phyloP scores from a whole-genome alignment of 768 basidiomycete species.

The Rhodotorula graminis region DNA sequence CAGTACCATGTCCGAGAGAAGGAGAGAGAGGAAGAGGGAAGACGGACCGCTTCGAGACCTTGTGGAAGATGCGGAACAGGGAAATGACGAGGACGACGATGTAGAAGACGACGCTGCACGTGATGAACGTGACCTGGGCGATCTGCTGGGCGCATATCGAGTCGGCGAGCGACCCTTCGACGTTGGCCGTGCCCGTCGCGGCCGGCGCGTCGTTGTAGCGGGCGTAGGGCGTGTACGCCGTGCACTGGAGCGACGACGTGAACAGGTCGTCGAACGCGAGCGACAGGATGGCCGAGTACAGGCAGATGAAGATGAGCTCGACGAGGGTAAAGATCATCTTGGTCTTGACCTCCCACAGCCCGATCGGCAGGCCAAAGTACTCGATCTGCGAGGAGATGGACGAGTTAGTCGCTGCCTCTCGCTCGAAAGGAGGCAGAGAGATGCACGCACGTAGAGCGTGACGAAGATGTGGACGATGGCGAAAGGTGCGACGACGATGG shows the following conservation, averaged over 20 bases:
- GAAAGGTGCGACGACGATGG: slow-evolving; percentile 77
- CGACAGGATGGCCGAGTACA: slow-evolving; percentile 85
- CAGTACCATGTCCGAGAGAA: too few species aligned
- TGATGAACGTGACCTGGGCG: slow-evolving; percentile 70
- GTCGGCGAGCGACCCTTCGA: slow-evolving; percentile 47
- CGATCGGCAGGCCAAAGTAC: slow-evolving; percentile 85
- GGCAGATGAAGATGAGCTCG: slow-evolving; percentile 80
- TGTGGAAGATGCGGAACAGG: slow-evolving; percentile 40
- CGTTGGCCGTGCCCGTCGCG: slow-evolving; percentile 11
- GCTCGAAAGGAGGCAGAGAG: slow-evolving; percentile 7
- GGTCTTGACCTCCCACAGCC: slow-evolving; percentile 82
- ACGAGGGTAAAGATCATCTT: slow-evolving; percentile 67
- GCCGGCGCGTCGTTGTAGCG: slow-evolving; percentile 29
- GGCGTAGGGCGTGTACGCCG: slow-evolving; percentile 50
- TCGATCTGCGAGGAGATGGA: slow-evolving; percentile 58
- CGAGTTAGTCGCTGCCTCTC: background rate
- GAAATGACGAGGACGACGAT: slow-evolving; percentile 52
- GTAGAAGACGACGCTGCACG: slow-evolving; percentile 71
- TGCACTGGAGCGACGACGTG: slow-evolving; percentile 75
- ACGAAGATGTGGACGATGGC: slow-evolving; percentile 79
- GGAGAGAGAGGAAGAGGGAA: too few species aligned
- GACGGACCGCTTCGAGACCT: slow-evolving; percentile 5
- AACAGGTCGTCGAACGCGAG: slow-evolving; percentile 89
- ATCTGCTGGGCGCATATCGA: slow-evolving; percentile 69
- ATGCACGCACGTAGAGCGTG: slow-evolving; percentile 68